phyloP scores from a whole-genome alignment of 768 basidiomycete genomes.

The Tubosaeta sp. region DNA sequence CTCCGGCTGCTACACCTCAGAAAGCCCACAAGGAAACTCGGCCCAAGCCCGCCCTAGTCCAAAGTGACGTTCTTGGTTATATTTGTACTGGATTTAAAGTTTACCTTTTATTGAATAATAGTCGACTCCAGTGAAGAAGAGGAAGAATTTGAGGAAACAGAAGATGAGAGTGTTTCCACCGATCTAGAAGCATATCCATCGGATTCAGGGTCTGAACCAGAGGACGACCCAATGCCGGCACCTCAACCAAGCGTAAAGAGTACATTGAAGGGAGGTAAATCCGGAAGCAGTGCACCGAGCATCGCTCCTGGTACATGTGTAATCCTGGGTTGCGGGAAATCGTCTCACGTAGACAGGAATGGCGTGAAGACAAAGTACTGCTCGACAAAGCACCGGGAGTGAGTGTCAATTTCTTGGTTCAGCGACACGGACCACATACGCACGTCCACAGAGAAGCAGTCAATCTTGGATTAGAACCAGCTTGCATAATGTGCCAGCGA shows the following conservation, averaged over 20 bases:
- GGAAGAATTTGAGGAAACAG: conserved; percentile 21
- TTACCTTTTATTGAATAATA: conserved; percentile 9
- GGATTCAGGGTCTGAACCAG: conserved; percentile 24
- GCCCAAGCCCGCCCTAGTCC: conserved; percentile 7
- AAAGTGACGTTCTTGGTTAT: conserved; percentile 19
- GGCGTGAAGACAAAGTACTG: conserved; percentile 53
- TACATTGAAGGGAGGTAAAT: conserved; percentile 11
- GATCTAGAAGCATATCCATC: conserved; percentile 33
- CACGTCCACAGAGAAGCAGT: conserved; percentile 50
- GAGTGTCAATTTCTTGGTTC: conserved; percentile 25
- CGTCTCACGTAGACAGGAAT: conserved; percentile 50
- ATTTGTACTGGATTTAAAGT: conserved; percentile 7
- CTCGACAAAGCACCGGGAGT: conserved; percentile 61
- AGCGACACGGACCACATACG: conserved; percentile 7
- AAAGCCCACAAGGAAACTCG: conserved; percentile 16
- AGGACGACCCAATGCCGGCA: conserved; percentile 16
- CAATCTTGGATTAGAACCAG: conserved; percentile 42
- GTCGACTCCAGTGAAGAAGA: conserved; percentile 26
- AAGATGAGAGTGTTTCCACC: conserved; percentile 20
- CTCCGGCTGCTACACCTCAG: neutral
- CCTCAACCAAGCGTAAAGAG: conserved; percentile 8
- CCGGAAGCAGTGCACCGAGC: conserved; percentile 1
- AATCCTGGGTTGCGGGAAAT: conserved; percentile 55
- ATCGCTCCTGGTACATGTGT: conserved; percentile 40
- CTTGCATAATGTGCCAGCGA: conserved; percentile 63